A percentile compares a stretch with the other conserved stretches of the same genome.
phyloP scores from a whole-genome alignment of 306 rosid genomes.

The Erythrophleum fordii region DNA sequence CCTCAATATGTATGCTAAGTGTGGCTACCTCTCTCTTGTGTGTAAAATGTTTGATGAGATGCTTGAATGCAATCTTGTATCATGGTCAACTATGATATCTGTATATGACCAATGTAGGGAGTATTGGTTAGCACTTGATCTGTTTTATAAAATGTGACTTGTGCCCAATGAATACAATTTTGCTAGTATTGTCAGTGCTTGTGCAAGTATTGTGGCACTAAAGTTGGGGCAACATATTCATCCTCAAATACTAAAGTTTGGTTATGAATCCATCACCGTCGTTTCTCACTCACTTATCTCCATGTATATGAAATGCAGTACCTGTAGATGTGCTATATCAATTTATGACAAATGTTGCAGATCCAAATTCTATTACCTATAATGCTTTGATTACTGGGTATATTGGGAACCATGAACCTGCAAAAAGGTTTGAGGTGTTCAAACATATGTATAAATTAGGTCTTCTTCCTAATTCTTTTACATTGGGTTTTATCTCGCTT shows the following conservation, averaged over 20 bases:
- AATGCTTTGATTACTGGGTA: slow-evolving; percentile 49
- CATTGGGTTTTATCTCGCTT: slow-evolving; percentile 43
- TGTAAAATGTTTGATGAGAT: too few relatives aligned
- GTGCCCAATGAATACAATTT: slow-evolving; percentile 41
- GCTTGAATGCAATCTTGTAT: slow-evolving; percentile 40
- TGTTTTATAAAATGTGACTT: slow-evolving; percentile 41
- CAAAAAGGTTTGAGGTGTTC: slow-evolving; percentile 44
- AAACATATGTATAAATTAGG: slow-evolving; percentile 39
- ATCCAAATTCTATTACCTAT: slow-evolving; percentile 39
- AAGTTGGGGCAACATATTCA: slow-evolving; percentile 45
- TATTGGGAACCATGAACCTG: slow-evolving; percentile 36
- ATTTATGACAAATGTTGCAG: slow-evolving; percentile 33
- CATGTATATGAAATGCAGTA: slow-evolving; percentile 52
- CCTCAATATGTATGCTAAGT: too few relatives aligned
- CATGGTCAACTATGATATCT: slow-evolving; percentile 52
- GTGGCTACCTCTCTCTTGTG: too few relatives aligned
- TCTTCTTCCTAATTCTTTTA: slow-evolving; percentile 41
- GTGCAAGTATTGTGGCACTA: slow-evolving; percentile 35
- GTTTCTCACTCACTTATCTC: slow-evolving; percentile 49
- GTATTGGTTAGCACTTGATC: slow-evolving; percentile 40
- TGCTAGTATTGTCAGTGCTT: slow-evolving; percentile 42
- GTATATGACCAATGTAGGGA: slow-evolving; percentile 47
- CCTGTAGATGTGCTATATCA: slow-evolving; percentile 43
- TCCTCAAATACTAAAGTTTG: slow-evolving; percentile 42
- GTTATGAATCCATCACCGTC: slow-evolving; percentile 46